Evolutionary conservation across 2,329 filamentous ascomycete genomes (phyloP).

Genomic region (Podosphaera fusca): DNA sequence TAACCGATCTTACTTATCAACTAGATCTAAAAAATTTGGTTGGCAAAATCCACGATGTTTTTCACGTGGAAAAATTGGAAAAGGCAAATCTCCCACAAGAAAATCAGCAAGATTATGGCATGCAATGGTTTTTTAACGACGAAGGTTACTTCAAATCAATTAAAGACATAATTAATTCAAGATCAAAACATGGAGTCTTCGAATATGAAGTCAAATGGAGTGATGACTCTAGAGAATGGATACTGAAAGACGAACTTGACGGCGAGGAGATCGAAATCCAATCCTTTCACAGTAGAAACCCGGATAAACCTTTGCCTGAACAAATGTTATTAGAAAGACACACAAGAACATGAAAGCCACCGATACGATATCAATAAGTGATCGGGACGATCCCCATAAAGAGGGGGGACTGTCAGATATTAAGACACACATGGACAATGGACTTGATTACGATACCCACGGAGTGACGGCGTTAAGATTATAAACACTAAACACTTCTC

Average conservation of each 20-base stretch:
- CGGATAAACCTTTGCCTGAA: not conserved
- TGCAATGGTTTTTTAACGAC: not conserved
- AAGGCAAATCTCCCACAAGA: not conserved
- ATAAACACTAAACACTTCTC: no score
- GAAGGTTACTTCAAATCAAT: not conserved
- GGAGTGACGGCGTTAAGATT: no score
- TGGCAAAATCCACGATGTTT: constrained; percentile 1
- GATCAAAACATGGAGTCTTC: not conserved
- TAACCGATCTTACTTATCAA: not conserved
- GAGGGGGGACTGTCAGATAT: not conserved
- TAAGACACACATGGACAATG: no score
- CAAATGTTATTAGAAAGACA: not conserved
- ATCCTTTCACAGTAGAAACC: not conserved
- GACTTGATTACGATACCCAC: no score
- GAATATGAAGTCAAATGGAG: not conserved
- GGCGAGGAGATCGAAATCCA: not conserved
- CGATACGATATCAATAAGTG: not conserved
- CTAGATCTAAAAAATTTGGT: not conserved
- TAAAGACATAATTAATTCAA: not conserved
- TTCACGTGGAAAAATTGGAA: constrained; percentile 1
- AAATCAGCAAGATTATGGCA: not conserved
- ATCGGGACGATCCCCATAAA: not conserved
- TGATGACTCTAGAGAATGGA: not conserved
- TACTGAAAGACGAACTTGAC: not conserved
- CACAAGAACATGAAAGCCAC: not conserved